Base-by-base conservation (phyloP, 257 asterid species). In the Solanum lignicaule region DNA sequence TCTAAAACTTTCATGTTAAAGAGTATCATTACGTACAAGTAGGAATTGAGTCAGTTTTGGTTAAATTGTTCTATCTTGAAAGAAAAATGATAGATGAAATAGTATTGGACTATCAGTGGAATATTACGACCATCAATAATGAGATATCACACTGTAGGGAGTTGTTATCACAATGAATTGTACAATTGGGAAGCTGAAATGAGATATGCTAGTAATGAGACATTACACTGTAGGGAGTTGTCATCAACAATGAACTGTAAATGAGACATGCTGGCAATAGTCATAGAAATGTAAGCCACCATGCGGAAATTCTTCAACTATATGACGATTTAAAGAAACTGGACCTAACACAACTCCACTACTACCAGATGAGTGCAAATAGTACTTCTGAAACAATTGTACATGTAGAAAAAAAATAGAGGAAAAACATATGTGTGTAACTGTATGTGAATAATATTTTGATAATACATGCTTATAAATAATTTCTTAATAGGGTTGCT, bases 161-260 rank as follows among this genome's bases (percentile, higher is more conserved):
- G 89, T 89, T 97, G 83, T 92, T 95, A 92, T 92, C 94, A 78
- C 91, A 75, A 90, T 92, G 86, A 90, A 92, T 89, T 95, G 99
- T 96, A 97, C 95, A 95, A 97, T 96, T 89, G 99, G 98, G 68
- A 96, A 97, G 90, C 98, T 96, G 88, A 94, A 39, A 39, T 39
- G 46, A 39, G 46, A 39, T 39, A 39, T 39, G 46, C 46, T 39
- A 14, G 46, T 95, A 83, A 83, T 39, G 91, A 92, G 89, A 87
- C 95, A 38, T 85, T 95, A 39, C 46, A 39, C 46, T 1, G 46
- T 39, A 39, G 12, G 46, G 46, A 39, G 46, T 39, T 39, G 46
- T 39, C 13, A 39, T 39, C 14, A 39, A 9, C 46, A 9, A 39
- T 39, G 46, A 39, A 39, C 4, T 39, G 46, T 39, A 39, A 91